phyloP scores from a whole-genome alignment of 2,329 filamentous ascomycete species.

The Paecilomyces sp. region DNA sequence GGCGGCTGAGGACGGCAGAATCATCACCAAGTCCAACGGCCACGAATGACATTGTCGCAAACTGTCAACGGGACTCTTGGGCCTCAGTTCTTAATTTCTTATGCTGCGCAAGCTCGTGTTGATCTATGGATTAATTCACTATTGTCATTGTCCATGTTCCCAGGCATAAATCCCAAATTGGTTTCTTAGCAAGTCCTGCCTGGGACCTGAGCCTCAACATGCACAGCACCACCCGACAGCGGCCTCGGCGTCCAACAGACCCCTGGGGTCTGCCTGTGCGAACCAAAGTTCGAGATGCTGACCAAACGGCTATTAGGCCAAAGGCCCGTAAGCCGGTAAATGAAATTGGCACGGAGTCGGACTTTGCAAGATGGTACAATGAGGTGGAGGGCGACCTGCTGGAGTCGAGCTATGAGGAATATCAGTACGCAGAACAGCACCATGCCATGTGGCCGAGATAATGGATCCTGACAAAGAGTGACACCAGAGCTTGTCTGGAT shows the following conservation, averaged over 20 bases:
- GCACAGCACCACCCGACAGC: conserved; percentile 23
- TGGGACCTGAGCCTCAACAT: conserved; percentile 9
- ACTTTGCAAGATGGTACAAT: conserved; percentile 54
- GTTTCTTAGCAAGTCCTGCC: neutral
- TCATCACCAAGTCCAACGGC: conserved; percentile 15
- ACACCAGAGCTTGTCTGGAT: conserved; percentile 64
- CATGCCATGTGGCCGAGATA: neutral
- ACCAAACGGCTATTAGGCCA: conserved; percentile 8
- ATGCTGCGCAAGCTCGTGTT: neutral
- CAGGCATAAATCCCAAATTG: neutral
- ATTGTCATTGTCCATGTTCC: neutral
- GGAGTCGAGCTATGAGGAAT: conserved; percentile 77
- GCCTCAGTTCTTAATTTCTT: neutral
- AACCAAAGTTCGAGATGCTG: neutral
- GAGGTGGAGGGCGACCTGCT: conserved; percentile 61
- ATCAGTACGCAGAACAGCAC: conserved; percentile 53
- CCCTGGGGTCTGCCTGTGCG: conserved; percentile 23
- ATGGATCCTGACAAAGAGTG: neutral
- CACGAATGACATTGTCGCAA: conserved; percentile 6
- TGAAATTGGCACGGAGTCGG: conserved; percentile 50
- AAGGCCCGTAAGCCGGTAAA: conserved; percentile 15
- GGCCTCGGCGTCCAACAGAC: conserved; percentile 30
- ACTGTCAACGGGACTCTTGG: neutral
- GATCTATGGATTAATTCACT: neutral
- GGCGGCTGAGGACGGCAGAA: conserved; percentile 29